A percentile compares a stretch with the other conserved stretches of the same genome.
phyloP scores from a whole-genome alignment of 1,284 basidiomycete species.

The Heterobasidion occidentale region DNA sequence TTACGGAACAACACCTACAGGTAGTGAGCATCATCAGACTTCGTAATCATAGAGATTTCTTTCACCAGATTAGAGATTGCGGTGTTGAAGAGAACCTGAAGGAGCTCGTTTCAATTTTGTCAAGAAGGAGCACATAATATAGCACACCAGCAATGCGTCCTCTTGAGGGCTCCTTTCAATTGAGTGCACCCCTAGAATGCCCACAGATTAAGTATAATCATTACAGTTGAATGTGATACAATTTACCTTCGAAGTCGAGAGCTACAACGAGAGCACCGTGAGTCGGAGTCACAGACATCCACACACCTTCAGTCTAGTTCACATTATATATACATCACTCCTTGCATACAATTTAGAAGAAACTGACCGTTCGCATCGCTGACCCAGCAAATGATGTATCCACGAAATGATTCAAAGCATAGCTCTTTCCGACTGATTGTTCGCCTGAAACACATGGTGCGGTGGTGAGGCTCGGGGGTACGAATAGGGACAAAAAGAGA shows the following conservation, averaged over 20 bases:
- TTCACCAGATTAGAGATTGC: slow-evolving; percentile 54
- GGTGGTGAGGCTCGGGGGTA: background rate
- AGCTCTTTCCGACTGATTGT: slow-evolving; percentile 60
- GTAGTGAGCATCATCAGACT: background rate
- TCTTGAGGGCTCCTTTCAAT: slow-evolving; percentile 58
- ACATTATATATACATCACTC: too few species aligned
- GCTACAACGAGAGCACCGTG: slow-evolving; percentile 45
- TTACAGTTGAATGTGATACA: background rate
- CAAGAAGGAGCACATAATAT: background rate
- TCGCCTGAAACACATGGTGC: slow-evolving; percentile 19
- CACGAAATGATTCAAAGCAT: slow-evolving; percentile 50
- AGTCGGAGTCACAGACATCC: slow-evolving; percentile 63
- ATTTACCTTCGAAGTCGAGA: slow-evolving; percentile 28
- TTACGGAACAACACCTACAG: slow-evolving; percentile 49
- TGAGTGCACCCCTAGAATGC: slow-evolving; percentile 45
- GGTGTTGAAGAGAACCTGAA: slow-evolving; percentile 48
- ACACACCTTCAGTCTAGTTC: slow-evolving; percentile 41
- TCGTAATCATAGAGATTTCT: background rate
- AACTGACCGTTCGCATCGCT: slow-evolving; percentile 54
- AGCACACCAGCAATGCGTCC: slow-evolving; percentile 38
- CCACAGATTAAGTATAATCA: background rate
- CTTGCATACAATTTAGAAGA: background rate
- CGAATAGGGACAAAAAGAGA: background rate
- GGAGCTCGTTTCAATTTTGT: too few species aligned
- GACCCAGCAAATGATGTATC: slow-evolving; percentile 62